Base-by-base conservation (phyloP, 129 eudicot species). In the Artemisia annua region DNA sequence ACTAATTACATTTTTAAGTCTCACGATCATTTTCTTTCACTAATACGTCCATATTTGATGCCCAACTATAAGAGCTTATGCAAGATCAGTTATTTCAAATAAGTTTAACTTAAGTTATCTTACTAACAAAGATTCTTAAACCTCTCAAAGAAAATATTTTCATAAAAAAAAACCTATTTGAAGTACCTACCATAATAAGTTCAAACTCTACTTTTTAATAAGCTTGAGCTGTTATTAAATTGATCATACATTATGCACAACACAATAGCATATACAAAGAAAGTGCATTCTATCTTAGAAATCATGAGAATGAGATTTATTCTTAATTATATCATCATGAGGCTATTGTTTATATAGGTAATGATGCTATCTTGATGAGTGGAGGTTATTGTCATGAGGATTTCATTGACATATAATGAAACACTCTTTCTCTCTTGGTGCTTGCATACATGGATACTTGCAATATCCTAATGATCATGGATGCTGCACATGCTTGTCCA, bases 371-470 rank as follows among this genome's bases (percentile, higher is more conserved):
- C 16, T 56, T 56, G 65, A 63, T 63, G 46, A 62, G 78, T 74
- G 78, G 78, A 58, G 49, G 80, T 58, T 67, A 58, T 56, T 32
- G 54, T 76, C 75, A 67, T 58, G 61, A 59, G 80, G 80, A 76
- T 76, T 67, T 76, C 62, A 58, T 67, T 76, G 75, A 49, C 63
- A 67, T 67, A 28, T 30, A 30, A 30, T 30, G 35, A 30, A 30
- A 30, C 6, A 67, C 74, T 52, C 68, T 67, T 57, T 28, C 69
- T 16, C 44, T 57, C 20, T 75, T 67, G 80, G 80, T 76, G 80
- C 74, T 75, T 76, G 69, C 17, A 67, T 76, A 74, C 78, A 74
- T 32, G 78, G 71, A 74, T 32, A 39, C 64, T 51, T 64, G 54
- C 79, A 74, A 74, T 52, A 52, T 74, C 71, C 32, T 20, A 74